These are phyloP conservation scores for Tolypocladium endophyticum DNA, from an alignment of 2,329 filamentous ascomycete species.

Conservation along the genomic window DNA sequence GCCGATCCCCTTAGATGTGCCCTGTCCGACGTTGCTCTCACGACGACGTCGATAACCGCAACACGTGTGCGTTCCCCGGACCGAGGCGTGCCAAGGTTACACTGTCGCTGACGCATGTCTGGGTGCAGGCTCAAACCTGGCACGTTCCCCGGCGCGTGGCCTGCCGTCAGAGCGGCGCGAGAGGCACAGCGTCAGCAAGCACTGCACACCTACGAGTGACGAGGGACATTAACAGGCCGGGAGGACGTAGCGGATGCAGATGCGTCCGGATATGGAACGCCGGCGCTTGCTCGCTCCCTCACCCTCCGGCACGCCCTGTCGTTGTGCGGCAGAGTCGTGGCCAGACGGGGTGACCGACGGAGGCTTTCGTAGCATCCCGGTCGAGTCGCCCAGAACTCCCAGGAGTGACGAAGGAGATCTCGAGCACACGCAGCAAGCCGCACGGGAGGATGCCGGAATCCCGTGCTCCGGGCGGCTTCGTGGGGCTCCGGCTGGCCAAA, in stretches of 20 bases:
- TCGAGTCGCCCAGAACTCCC: background rate
- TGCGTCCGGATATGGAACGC: background rate
- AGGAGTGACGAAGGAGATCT: background rate
- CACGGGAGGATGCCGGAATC: background rate
- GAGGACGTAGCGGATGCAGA: background rate
- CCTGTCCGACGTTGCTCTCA: background rate
- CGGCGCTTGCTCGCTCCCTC: background rate
- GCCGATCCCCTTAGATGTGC: background rate
- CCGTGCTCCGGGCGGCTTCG: background rate
- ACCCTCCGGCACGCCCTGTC: background rate
- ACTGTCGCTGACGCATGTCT: background rate
- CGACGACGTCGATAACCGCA: background rate
- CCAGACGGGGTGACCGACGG: background rate
- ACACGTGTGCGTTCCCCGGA: constrained; percentile 1
- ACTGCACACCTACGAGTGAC: background rate
- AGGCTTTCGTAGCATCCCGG: background rate
- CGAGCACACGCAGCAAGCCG: background rate
- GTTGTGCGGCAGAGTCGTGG: background rate
- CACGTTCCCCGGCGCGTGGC: background rate
- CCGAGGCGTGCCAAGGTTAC: background rate
- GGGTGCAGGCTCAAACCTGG: background rate
- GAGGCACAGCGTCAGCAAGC: background rate
- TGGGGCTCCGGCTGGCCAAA: background rate
- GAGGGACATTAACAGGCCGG: background rate
- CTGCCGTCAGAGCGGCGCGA: background rate